Conservation (phyloP, 495 filamentous ascomycete genomes). For the Xylaria cubensis region DNA sequence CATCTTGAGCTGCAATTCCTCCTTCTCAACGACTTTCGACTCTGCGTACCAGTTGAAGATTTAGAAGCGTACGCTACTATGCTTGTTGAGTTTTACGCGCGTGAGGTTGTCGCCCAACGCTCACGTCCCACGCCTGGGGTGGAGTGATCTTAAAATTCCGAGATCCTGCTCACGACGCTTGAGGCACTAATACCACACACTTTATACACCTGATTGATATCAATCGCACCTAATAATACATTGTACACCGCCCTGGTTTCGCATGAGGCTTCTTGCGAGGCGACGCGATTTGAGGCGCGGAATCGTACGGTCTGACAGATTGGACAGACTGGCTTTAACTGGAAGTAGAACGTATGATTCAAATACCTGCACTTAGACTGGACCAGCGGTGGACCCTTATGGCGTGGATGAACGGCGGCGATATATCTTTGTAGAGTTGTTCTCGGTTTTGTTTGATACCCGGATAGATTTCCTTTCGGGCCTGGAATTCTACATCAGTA, state of each 20-base stretch:
- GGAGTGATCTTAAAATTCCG: neutral
- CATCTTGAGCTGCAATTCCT: constrained; percentile 97
- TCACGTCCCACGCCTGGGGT: constrained; percentile 34
- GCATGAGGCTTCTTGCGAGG: neutral
- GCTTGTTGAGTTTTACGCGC: constrained; percentile 97
- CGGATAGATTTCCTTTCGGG: constrained; percentile 46
- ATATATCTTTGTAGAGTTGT: constrained; percentile 28
- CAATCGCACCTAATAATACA: constrained; percentile 25
- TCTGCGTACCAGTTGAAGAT: constrained; percentile 92
- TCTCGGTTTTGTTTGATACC: constrained; percentile 42
- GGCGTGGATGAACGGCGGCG: constrained; percentile 25
- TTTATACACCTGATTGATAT: constrained; percentile 13
- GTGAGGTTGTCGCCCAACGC: constrained; percentile 78
- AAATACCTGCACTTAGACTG: constrained; percentile 26
- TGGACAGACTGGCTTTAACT: constrained; percentile 17
- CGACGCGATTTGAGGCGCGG: constrained; percentile 5
- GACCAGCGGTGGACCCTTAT: constrained; percentile 31
- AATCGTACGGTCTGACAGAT: constrained; percentile 14
- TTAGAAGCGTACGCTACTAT: constrained; percentile 97
- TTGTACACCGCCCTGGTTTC: neutral
- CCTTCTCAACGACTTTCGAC: constrained; percentile 93
- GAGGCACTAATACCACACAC: constrained; percentile 13
- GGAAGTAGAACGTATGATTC: constrained; percentile 27
- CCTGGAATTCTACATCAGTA: constrained; percentile 28
- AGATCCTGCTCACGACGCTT: neutral